phyloP scores from a whole-genome alignment of 495 filamentous ascomycete genomes.

The Aspergillus haitiensis region DNA sequence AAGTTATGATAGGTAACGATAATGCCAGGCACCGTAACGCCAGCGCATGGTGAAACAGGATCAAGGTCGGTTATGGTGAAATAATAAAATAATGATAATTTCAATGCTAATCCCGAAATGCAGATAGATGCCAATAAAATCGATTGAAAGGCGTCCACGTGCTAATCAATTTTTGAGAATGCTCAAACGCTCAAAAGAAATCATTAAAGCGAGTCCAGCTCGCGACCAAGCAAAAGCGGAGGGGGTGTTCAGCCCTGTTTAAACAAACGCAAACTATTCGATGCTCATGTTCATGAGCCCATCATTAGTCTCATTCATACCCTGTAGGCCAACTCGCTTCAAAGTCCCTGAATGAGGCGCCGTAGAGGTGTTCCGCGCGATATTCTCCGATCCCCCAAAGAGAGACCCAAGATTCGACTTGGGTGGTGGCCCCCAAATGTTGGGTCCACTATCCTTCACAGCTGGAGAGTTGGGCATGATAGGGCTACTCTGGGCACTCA shows the following conservation, averaged over 20 bases:
- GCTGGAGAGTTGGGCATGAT: slow-evolving; percentile 77
- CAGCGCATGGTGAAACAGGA: too few relatives aligned
- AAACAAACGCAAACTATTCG: slow-evolving; percentile 47
- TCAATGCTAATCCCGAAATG: too few relatives aligned
- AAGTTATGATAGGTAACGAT: too few relatives aligned
- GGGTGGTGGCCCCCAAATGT: slow-evolving; percentile 66
- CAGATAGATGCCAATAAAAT: too few relatives aligned
- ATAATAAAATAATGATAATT: too few relatives aligned
- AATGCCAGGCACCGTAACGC: too few relatives aligned
- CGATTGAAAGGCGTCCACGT: too few relatives aligned
- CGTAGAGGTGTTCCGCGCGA: slow-evolving; percentile 29
- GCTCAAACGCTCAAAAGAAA: slow-evolving; percentile 1
- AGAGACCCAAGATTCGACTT: slow-evolving; percentile 55
- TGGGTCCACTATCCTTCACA: slow-evolving; percentile 63
- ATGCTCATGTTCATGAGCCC: slow-evolving; percentile 98
- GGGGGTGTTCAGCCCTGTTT: not conserved
- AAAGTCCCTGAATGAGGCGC: slow-evolving; percentile 42
- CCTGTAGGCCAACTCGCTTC: slow-evolving; percentile 84
- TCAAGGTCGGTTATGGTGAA: too few relatives aligned
- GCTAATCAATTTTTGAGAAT: too few relatives aligned
- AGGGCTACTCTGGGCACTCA: slow-evolving; percentile 87
- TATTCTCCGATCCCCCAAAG: slow-evolving; percentile 50
- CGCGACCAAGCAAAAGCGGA: slow-evolving; percentile 7
- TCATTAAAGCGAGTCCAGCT: slow-evolving; percentile 19
- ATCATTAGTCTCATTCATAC: slow-evolving; percentile 94